These are phyloP conservation scores for Malassezia japonica DNA, from an alignment of 1,284 basidiomycete genomes.

Conservation along the genomic window DNA sequence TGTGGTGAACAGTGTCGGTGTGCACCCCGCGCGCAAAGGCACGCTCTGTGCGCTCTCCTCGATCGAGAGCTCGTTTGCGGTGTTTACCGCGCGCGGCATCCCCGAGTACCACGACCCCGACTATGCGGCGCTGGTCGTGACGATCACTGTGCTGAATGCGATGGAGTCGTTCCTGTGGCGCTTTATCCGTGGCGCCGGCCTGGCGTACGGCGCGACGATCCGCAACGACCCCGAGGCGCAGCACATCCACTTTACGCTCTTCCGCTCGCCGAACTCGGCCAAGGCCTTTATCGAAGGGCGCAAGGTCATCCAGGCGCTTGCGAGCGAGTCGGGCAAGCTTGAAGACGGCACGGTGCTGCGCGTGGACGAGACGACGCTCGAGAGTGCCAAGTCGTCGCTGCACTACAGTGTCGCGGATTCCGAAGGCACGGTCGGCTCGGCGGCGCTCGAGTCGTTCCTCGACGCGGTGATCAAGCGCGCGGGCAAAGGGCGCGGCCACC, in stretches of 20 bases:
- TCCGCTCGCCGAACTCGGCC: conserved; percentile 71
- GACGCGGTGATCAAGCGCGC: conserved; percentile 28
- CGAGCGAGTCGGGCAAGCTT: conserved; percentile 50
- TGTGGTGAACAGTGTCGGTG: conserved; percentile 67
- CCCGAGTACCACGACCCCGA: conserved; percentile 58
- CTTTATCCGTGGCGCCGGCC: conserved; percentile 40
- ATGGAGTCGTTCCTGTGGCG: conserved; percentile 88
- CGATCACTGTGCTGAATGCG: conserved; percentile 78
- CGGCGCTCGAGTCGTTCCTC: conserved; percentile 54
- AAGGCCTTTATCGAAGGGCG: conserved; percentile 73
- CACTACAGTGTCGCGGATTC: conserved; percentile 71
- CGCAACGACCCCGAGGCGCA: conserved; percentile 72
- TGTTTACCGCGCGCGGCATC: conserved; percentile 64
- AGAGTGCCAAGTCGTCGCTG: conserved; percentile 82
- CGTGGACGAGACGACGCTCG: conserved; percentile 71
- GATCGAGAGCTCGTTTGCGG: conserved; percentile 84
- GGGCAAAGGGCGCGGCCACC: conserved; percentile 32
- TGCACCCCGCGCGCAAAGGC: conserved; percentile 60
- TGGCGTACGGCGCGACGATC: conserved; percentile 80
- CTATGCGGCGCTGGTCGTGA: conserved; percentile 72
- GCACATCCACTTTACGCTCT: conserved; percentile 65
- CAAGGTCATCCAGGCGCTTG: conserved; percentile 46
- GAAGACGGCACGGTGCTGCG: conserved; percentile 52
- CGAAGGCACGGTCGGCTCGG: conserved; percentile 72
- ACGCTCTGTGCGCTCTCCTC: conserved; percentile 79